Evolutionary conservation across 352 stramenopile species (phyloP), one percentile per base, ranked within the genome.

Genomic region (Phytophthora foliorum): DNA sequence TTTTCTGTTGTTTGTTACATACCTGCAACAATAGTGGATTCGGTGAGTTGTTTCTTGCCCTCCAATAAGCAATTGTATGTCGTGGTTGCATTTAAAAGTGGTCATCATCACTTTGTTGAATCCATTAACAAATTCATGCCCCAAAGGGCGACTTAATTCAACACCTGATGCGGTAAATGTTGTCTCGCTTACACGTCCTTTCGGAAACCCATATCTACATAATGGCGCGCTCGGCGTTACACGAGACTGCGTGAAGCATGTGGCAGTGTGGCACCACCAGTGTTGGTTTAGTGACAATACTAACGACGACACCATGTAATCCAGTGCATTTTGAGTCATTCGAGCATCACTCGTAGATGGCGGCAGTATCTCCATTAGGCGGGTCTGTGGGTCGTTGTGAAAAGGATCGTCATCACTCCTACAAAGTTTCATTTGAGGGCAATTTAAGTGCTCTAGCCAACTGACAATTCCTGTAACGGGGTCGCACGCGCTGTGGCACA

Each of bases 271-370:
- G 6, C 19, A 36, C 52, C 52, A 59, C 34, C n/a, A 49, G 24
- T 59, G 52, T 24, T 59, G 34, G 24, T 59, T 59, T 2, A 39
- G 24, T 34, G 34, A 45, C 10, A 49, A 13, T 14, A n/a, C 52
- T 13, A 59, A 34, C 11, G 21, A 14, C 1, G 52, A 59, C n/a
- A 59, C 52, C 52, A 59, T 25, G 32, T 29, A 50, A 16, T 59
- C 34, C 3, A 49, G 24, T 24, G 13, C 13, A 16, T 11, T 14
- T 48, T 17, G 7, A 41, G 25, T 2, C n/a, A 55, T 42, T 17
- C 29, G 48, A 5, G 6, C 9, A 19, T 55, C 25, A 2, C 14
- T 17, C 17, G 29, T 45, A 8, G 34, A 59, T 14, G 36, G 21
- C 10, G 21, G 11, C 1, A 31, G 4, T 19, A 25, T 31, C 22